Base-by-base conservation (phyloP, 2,329 filamentous ascomycete genomes). In the Nothopassalora personata region DNA sequence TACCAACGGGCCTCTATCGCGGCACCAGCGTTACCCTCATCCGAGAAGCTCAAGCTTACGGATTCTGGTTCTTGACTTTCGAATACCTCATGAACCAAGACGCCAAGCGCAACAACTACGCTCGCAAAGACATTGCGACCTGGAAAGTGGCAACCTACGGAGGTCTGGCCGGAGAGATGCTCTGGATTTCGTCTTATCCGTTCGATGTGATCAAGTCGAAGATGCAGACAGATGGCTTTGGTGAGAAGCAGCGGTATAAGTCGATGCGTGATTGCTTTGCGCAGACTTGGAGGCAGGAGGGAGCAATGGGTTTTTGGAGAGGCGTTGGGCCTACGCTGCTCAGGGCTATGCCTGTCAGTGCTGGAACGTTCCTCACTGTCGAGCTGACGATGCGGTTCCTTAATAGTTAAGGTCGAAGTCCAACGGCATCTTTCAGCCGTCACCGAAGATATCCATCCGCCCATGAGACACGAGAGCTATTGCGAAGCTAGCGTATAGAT, bases 131-230 rank as follows among this genome's bases (percentile, higher is more conserved):
- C 0, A 85, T 99, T 39, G 85, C 90, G 15, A 86, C 84, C 54
- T 86, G 86, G 75, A 97, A 96, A 78, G 85, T 99, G 53, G 94
- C 94, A 11, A 78, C 90, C 11, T 99, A 97, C 74, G 94, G 94
- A 64, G 94, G 94, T 48, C 76, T 99, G 45, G 94, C 94, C 0
- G 94, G 94, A 67, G 94, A 99, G 81, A 90, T 86, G 54, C 83
- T 99, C 58, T 99, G 94, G 94, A 79, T 99, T 57, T 83, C 83
- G 36, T 96, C 91, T 72, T 99, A 99, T 77, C 94, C 94, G 23
- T 88, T 99, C 65, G 94, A 99, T 76, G 93, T 99, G 30, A 78
- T 99, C 77, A 99, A 99, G 88, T 96, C 91, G 77, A 97, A 96
- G 84, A 97, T 97, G 93, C 94, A 99, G 83, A 96, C 88, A 59